Evolutionary conservation across 2,329 filamentous ascomycete genomes (phyloP), one percentile per base, ranked within the genome.

Genomic region (Hyphodiscus sp.): DNA sequence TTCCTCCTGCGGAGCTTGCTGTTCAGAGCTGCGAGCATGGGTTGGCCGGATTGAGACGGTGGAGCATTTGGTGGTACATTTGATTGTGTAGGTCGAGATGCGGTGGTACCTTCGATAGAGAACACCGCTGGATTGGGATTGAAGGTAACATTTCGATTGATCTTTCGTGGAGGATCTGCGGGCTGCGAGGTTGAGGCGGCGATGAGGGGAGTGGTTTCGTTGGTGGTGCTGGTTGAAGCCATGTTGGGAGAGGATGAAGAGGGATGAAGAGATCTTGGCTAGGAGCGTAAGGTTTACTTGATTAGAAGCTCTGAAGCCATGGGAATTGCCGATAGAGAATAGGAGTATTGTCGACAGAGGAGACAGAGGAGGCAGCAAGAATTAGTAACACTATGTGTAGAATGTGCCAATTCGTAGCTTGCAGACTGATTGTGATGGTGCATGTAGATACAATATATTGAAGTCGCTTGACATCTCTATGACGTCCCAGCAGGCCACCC

Each of bases 1-100:
- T 96, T 94, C 60, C 91, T 82, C 65, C 92, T 79, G 51, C 89
- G 85, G 46, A 96, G 77, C 72, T 91, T 95, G 78, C 78, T 92
- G 72, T 96, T 96, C 62, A 96, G 74, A 2, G 87, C 82, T 5
- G 90, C 84, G 20, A 96, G 81, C 71, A 88, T 85, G 3, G 83
- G 82, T 51, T 77, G 76, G 15, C 71, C 71, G 20, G 68, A 63
- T 4, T 45, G 33, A 8, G 23, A 45, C n/a, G 66, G 49, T 20
- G 55, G 47, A n/a, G 49, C 52, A 50, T 59, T 62, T 13, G 58
- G 56, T 47, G 64, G 69, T 56, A 66, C 69, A 59, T 63, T 67
- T 55, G 55, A 56, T 60, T 63, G 59, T 45, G 63, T 56, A 51
- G 63, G 43, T 20, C 70, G 74, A 52, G 70, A 71, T 20, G 70